Evolutionary conservation across 257 asterid species (phyloP), one percentile per base, ranked within the genome.

Genomic region (Solanum pimpinellifolium): DNA sequence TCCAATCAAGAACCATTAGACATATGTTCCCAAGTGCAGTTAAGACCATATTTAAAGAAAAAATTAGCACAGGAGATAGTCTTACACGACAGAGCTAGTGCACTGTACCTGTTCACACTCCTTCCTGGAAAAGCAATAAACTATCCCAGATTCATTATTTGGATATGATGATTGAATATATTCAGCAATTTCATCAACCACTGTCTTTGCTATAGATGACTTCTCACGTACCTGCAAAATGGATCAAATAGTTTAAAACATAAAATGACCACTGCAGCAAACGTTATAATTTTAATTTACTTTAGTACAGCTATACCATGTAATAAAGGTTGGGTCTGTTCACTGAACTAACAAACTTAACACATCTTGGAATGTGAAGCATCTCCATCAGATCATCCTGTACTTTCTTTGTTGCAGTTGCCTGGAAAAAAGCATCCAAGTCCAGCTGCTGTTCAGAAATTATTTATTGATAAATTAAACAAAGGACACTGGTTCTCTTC

Each of bases 251-350:
- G 68, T 31, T 33, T 39, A 12, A 13, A 20, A 77, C 37, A 75
- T 80, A 80, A 46, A 44, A 80, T 16, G 85, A 39, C 41, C 68
- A 80, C 23, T 18, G 68, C 85, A 15, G 68, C 68, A 80, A 80
- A 29, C 3, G 35, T 80, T 27, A 46, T 46, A 80, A 27, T 47
- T 47, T 10, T 47, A 47, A 9, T 80, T 80, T 47, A 80, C 68
- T 47, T 47, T n/a, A 80, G 16, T 80, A 90, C 42, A 86, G 44
- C 59, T 56, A 87, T 95, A 97, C 98, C 98, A 88, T 92, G 92
- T 97, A 97, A 93, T 94, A 95, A 85, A 97, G 98, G 90, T 95
- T 97, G 83, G 98, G 98, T 91, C 98, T 92, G 93, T 97, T 97
- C 88, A 97, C 98, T 56, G 99, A 91, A 92, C 95, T 97, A 88